Evolutionary conservation across 2,329 filamentous ascomycete species (phyloP), one percentile per base, ranked within the genome.

Genomic region (Exophiala aquamarina): DNA sequence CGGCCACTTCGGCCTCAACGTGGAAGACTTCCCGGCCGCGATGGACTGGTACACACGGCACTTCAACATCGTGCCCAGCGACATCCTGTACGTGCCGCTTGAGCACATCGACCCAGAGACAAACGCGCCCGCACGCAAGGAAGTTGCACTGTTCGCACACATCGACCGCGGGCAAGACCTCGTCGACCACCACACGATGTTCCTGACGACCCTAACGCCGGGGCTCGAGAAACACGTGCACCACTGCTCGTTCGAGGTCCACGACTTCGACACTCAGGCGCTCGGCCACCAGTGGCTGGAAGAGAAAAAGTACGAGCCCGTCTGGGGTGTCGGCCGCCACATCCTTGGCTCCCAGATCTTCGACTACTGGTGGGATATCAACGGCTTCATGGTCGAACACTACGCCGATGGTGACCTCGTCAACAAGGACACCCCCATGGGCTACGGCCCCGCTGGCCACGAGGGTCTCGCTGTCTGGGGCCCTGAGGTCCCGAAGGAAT

Each of bases 301-400:
- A 1, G 69, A 79, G 55, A 79, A 82, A 63, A 79, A 78, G 2
- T 85, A 86, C 61, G 74, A 74, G 58, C 77, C 74, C 56, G 83
- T 83, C 52, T 89, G 85, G 85, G 85, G 85, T 2, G 78, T 89
- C 0, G 85, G 85, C 0, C 67, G 85, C 38, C 84, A 89, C 68
- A 77, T 87, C 21, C 71, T 87, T 58, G 84, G 84, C 3, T 81
- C 76, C 50, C 84, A 87, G 67, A 81, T 88, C 44, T 89, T 89
- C 56, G 83, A 87, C 60, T 87, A 87, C 63, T 55, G 54, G 54
- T 57, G 54, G 54, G 54, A 57, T 26, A 28, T 52, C 21, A 44
- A 47, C 18, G 71, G 72, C 0, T 83, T 84, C 60, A 84, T 86
- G 66, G 69, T 86, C 61, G 82, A 86, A 66, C 82, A 86, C 64